Conservation (phyloP, 2,329 filamentous ascomycete species). For the Trichoderma semiorbis region DNA sequence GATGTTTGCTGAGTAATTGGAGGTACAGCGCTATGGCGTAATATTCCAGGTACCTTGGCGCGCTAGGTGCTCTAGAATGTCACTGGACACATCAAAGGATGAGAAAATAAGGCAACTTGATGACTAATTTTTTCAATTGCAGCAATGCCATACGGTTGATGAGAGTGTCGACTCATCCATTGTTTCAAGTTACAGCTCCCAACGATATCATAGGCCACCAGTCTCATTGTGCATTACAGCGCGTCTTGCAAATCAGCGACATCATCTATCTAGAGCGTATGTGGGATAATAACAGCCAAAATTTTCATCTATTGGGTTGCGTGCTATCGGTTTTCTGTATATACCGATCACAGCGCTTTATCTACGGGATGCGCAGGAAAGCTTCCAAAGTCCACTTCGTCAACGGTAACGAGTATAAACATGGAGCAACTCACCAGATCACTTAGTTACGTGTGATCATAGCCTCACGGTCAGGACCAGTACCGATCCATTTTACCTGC, state of each 20-base stretch:
- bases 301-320: constrained; percentile 32
- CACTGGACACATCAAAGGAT: neutral
- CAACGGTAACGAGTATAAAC: neutral
- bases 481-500: neutral
- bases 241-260: neutral
- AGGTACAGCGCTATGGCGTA: neutral
- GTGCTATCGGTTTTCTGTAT: neutral
- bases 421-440: neutral
- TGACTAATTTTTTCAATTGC: neutral
- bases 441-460: neutral
- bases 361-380: neutral
- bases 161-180: neutral
- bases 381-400: neutral
- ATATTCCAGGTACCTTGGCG: neutral
- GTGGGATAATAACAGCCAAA: neutral
- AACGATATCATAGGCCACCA: neutral
- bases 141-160: no score
- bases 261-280: neutral
- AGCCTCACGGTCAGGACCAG: neutral
- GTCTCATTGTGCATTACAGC: neutral
- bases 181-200: no score
- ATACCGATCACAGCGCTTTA: neutral
- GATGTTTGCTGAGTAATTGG: neutral
- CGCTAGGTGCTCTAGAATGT: neutral
- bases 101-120: neutral